phyloP scores from a whole-genome alignment of 306 rosid species.

The Vigna hirtella region DNA sequence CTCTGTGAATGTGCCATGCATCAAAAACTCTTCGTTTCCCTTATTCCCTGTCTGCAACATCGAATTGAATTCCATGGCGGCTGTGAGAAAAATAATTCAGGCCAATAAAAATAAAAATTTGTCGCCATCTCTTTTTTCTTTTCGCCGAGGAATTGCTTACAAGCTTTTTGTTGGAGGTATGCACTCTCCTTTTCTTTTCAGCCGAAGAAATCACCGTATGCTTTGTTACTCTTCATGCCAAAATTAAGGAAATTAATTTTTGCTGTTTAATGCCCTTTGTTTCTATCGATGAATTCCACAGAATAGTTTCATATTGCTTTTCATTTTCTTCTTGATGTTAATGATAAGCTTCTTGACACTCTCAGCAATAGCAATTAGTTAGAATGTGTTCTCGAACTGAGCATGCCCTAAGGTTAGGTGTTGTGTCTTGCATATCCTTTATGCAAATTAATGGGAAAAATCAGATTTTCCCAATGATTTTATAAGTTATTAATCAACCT shows the following conservation, averaged over 20 bases:
- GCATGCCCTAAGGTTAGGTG: not conserved
- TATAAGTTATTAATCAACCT: not conserved
- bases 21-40: not conserved
- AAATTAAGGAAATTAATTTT: not conserved
- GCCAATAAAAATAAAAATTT: conserved; percentile 9
- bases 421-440: conserved; percentile 17
- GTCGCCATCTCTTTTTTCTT: conserved; percentile 44
- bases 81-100: conserved; percentile 37
- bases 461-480: conserved; percentile 1
- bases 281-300: not conserved
- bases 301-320: too few relatives aligned
- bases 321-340: not conserved
- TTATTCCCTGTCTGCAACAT: not conserved
- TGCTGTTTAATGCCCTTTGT: not conserved
- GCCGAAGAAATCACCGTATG: not conserved
- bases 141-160: conserved; percentile 49
- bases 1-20: not conserved
- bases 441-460: not conserved
- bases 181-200: not conserved
- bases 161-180: conserved; percentile 60
- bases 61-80: conserved; percentile 40
- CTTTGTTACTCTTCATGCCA: not conserved
- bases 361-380: not conserved
- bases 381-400: not conserved
- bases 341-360: not conserved